Conservation (phyloP, 2,329 filamentous ascomycete species). For the Verticillium nubilum region DNA sequence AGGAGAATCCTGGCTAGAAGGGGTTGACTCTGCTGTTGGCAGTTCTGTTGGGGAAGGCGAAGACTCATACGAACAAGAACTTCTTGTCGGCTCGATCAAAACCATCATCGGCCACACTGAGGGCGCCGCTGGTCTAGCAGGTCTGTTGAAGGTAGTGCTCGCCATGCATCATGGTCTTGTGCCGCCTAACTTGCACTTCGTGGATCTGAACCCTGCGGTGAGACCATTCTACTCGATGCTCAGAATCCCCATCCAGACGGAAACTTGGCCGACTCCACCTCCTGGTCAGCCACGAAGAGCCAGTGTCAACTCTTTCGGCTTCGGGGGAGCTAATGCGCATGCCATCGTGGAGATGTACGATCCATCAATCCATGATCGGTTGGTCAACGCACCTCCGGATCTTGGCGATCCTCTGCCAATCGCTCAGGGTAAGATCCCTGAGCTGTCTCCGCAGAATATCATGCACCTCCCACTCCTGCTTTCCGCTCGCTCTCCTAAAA, state of each 20-base stretch:
- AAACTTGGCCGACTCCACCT: conserved; percentile 12
- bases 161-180: conserved; percentile 13
- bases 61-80: conserved; percentile 9
- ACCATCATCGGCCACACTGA: conserved; percentile 6
- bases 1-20: too few species aligned
- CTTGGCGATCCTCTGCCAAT: too few species aligned
- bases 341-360: conserved; percentile 7
- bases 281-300: not conserved
- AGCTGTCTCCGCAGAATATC: too few species aligned
- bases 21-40: too few species aligned
- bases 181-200: conserved; percentile 24
- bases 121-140: not conserved
- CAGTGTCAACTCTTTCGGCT: conserved; percentile 6
- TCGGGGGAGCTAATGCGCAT: conserved; percentile 9
- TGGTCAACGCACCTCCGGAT: too few species aligned
- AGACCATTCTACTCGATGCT: conserved; percentile 16
- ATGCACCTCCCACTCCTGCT: too few species aligned
- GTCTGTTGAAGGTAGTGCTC: conserved; percentile 3
- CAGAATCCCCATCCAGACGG: conserved; percentile 5
- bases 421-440: too few species aligned
- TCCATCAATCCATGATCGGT: too few species aligned
- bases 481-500: too few species aligned
- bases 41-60: not conserved
- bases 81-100: conserved; percentile 3
- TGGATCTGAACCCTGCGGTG: conserved; percentile 19